Conservation (phyloP, 192 early-diverging fungal genomes). For the Backusella morwellensis region DNA sequence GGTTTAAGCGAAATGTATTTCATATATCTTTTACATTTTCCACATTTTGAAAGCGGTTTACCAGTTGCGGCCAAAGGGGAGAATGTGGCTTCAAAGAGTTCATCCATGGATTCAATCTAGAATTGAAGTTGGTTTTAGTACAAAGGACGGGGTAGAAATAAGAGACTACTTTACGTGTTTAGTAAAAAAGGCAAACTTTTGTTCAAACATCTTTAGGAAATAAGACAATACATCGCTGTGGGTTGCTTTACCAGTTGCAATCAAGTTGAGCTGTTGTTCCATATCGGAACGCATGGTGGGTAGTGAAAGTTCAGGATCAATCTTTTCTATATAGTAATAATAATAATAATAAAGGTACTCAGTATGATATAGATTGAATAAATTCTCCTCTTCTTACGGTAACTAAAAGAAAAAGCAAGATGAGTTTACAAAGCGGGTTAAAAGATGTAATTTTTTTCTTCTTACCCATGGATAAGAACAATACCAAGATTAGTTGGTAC, state of each 20-base stretch:
- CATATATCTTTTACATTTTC: slow-evolving; percentile 51
- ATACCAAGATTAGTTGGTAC: slow-evolving; percentile 55
- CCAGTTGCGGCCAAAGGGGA: slow-evolving; percentile 48
- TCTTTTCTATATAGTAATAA: slow-evolving; percentile 42
- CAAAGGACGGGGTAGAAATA: background rate
- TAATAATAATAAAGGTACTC: background rate
- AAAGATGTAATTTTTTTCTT: background rate
- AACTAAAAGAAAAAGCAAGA: background rate
- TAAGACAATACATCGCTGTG: slow-evolving; percentile 37
- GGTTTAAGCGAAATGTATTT: slow-evolving; percentile 48
- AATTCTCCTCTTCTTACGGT: background rate
- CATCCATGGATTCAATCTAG: slow-evolving; percentile 44
- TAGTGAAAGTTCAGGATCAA: slow-evolving; percentile 48
- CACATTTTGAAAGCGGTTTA: slow-evolving; percentile 46
- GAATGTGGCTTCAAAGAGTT: slow-evolving; percentile 54
- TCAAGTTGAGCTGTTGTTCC: slow-evolving; percentile 48
- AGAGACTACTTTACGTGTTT: slow-evolving; percentile 14
- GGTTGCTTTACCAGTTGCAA: slow-evolving; percentile 39
- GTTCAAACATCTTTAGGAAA: slow-evolving; percentile 39
- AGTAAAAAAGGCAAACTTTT: slow-evolving; percentile 45
- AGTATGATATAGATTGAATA: background rate
- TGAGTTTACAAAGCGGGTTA: background rate
- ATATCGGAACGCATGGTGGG: slow-evolving; percentile 49
- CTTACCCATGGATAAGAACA: slow-evolving; percentile 51
- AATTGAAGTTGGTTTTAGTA: background rate